Evolutionary conservation across 768 basidiomycete genomes (phyloP), one percentile per base, ranked within the genome.

Genomic region (Macrolepiota albuminosa): DNA sequence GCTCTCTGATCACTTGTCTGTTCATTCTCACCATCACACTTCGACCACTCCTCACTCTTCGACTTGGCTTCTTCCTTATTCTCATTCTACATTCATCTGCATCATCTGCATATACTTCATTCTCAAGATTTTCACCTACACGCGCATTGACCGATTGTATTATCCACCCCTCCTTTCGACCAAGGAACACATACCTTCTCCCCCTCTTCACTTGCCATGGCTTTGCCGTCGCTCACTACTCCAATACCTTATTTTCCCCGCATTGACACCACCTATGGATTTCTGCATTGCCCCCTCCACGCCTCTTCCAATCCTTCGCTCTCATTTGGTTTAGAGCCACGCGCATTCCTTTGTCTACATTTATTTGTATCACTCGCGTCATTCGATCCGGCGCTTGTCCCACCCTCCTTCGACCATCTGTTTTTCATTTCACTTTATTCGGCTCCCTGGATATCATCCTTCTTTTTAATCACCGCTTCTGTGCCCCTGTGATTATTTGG

Each of bases 111-210:
- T 54, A 31, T 54, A 33, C 59, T 58, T 61, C 60, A 57, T 37
- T 47, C 33, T 56, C 56, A 53, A 43, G 54, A 13, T 10, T 26
- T 26, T 47, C n/a, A 9, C 43, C 45, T 57, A 29, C 63, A 61
- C 51, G 40, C 58, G 57, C 63, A 64, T 64, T 64, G 40, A 64
- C 60, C 54, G 36, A 46, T 48, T 56, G 58, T 50, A 59, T 56
- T 31, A 43, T 43, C 6, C 47, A 29, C 51, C 9, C 36, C 11
- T 34, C 45, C 36, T 37, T 42, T 26, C 46, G 18, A 49, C 48
- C 18, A 4, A 18, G 43, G 21, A 10, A 43, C 16, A 10, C 36
- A 18, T 18, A 6, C 13, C 45, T 31, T 54, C 50, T 49, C 40
- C 16, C 39, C 37, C 47, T 43, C 42, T 52, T 57, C 48, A 57